Conservation (phyloP, 805 yeast species). For the Yarrowia sp. region DNA sequence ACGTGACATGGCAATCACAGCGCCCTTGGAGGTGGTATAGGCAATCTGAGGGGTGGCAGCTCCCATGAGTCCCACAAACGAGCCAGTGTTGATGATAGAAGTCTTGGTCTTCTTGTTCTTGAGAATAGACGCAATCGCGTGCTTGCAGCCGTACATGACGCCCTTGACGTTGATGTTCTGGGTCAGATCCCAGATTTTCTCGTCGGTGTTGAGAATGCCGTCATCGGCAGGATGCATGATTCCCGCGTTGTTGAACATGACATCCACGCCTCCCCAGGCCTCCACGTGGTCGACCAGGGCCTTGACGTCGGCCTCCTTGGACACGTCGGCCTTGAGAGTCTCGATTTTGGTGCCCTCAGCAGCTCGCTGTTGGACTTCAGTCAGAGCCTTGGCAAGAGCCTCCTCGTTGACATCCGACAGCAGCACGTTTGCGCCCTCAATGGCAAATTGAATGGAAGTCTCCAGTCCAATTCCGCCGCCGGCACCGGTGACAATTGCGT, state of each 20-base stretch:
- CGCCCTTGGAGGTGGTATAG: slow-evolving; percentile 53
- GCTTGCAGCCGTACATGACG: slow-evolving; percentile 51
- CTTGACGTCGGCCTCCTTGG: slow-evolving; percentile 49
- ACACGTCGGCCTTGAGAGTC: slow-evolving; percentile 47
- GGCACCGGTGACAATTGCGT: slow-evolving; percentile 59
- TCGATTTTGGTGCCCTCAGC: slow-evolving; percentile 78
- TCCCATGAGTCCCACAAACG: slow-evolving; percentile 51
- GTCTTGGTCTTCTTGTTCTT: slow-evolving; percentile 46
- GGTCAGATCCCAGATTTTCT: slow-evolving; percentile 51
- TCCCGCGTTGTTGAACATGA: slow-evolving; percentile 90
- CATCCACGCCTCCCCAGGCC: slow-evolving; percentile 78
- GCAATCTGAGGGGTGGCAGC: slow-evolving; percentile 54
- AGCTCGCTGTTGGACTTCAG: slow-evolving; percentile 70
- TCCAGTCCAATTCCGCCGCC: slow-evolving; percentile 54
- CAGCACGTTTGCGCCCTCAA: slow-evolving; percentile 87
- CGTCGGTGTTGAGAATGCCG: slow-evolving; percentile 49
- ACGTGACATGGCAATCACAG: slow-evolving; percentile 51
- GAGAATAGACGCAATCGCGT: slow-evolving; percentile 50
- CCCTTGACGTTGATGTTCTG: slow-evolving; percentile 52
- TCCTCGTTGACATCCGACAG: slow-evolving; percentile 71
- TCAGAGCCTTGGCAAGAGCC: slow-evolving; percentile 62
- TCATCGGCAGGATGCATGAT: slow-evolving; percentile 54
- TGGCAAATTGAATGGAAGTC: slow-evolving; percentile 74
- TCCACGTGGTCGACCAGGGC: slow-evolving; percentile 60
- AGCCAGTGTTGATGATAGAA: slow-evolving; percentile 52